phyloP scores from a whole-genome alignment of 306 rosid genomes.

The Casuarina glauca region DNA sequence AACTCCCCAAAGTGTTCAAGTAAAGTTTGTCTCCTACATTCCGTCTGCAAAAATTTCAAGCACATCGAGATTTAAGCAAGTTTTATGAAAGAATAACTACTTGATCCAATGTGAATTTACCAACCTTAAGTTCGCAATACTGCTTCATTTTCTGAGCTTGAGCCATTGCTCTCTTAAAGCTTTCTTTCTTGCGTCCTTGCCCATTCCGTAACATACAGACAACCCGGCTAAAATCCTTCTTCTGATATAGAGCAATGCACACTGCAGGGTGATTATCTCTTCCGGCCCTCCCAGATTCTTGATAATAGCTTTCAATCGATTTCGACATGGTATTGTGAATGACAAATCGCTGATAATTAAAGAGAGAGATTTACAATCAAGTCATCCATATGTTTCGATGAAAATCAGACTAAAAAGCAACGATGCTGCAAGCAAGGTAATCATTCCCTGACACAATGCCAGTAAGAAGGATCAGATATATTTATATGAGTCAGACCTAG shows the following conservation, averaged over 20 bases:
- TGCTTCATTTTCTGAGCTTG: constrained; percentile 91
- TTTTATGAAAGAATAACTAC: constrained; percentile 6
- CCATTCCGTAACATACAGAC: constrained; percentile 93
- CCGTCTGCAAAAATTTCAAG: constrained; percentile 44
- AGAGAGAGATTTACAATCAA: neutral
- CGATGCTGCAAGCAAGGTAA: neutral
- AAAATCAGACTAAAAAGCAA: neutral
- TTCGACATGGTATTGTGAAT: constrained; percentile 91
- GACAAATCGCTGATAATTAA: constrained; percentile 74
- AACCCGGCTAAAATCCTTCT: constrained; percentile 92
- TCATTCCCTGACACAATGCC: neutral
- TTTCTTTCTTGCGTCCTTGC: constrained; percentile 59
- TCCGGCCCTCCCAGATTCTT: constrained; percentile 99
- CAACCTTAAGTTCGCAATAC: constrained; percentile 90
- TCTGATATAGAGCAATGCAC: constrained; percentile 83
- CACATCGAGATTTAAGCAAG: constrained; percentile 13
- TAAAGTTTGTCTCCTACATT: constrained; percentile 84
- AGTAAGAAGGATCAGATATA: neutral
- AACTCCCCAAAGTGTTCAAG: constrained; percentile 88
- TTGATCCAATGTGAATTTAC: constrained; percentile 14
- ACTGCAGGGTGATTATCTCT: constrained; percentile 82
- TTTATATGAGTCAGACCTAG: constrained; percentile 18
- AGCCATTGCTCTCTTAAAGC: constrained; percentile 73
- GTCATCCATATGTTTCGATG: neutral
- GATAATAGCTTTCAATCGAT: constrained; percentile 95